These are phyloP conservation scores for Elaeis guineensis DNA, from an alignment of 176 grass and related monocot species.

Conservation along the genomic window DNA sequence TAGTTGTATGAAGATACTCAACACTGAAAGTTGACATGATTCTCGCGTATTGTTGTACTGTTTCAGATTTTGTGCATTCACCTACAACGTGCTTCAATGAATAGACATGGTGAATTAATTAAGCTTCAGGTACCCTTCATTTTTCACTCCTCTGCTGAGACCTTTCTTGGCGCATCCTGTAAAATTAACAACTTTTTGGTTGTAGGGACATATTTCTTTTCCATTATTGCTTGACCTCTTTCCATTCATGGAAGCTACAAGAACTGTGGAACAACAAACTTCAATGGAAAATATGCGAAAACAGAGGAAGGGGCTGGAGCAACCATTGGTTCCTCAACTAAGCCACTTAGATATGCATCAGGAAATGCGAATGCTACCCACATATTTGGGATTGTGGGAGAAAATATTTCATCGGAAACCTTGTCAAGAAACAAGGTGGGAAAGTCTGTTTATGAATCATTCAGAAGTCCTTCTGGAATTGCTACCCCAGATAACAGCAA, in stretches of 20 bases:
- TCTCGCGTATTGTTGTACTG: constrained; percentile 18
- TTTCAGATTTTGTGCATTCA: constrained; percentile 81
- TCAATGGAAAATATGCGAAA: constrained; percentile 18
- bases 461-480: not conserved
- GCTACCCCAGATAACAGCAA: not conserved
- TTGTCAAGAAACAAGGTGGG: constrained; percentile 24
- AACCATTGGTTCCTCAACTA: constrained; percentile 5
- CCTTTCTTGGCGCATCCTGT: not conserved
- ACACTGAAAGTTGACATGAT: too few species aligned
- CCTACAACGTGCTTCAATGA: constrained; percentile 71
- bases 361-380: constrained; percentile 32
- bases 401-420: constrained; percentile 12
- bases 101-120: constrained; percentile 47
- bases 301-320: not conserved
- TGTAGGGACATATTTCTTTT: constrained; percentile 78
- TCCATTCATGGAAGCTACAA: constrained; percentile 41
- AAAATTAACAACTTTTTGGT: constrained; percentile 15
- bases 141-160: constrained; percentile 1
- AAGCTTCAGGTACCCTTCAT: constrained; percentile 46
- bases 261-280: constrained; percentile 15
- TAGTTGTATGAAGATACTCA: too few species aligned
- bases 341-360: constrained; percentile 26
- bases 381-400: constrained; percentile 21
- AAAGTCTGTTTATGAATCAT: not conserved
- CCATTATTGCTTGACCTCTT: constrained; percentile 74